phyloP scores from a whole-genome alignment of 129 eudicot species.

The Saussurea involucrata region DNA sequence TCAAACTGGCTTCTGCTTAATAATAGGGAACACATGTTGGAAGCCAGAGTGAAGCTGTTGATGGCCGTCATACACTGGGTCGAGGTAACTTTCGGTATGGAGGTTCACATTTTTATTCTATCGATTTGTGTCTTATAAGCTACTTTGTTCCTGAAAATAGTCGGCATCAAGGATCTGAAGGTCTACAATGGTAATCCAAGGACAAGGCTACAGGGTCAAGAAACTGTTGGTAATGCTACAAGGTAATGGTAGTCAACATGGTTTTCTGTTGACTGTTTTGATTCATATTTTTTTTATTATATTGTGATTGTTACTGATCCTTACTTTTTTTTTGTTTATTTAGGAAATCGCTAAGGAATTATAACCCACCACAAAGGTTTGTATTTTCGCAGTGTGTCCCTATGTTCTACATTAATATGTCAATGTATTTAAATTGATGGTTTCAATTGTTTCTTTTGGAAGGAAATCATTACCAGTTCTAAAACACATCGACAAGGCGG shows the following conservation, averaged over 20 bases:
- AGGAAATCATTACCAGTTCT: constrained; percentile 75
- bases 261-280: background rate
- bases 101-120: background rate
- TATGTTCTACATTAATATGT: constrained; percentile 17
- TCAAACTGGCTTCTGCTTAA: background rate
- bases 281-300: background rate
- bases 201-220: constrained; percentile 38
- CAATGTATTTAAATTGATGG: background rate
- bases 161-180: constrained; percentile 33
- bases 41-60: constrained; percentile 15
- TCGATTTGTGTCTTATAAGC: background rate
- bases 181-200: constrained; percentile 30
- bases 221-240: constrained; percentile 19
- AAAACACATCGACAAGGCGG: constrained; percentile 43
- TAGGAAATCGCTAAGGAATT: constrained; percentile 44
- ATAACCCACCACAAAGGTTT: constrained; percentile 69
- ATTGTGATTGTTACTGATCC: background rate
- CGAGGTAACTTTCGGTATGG: constrained; percentile 22
- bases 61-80: background rate
- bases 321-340: constrained; percentile 1
- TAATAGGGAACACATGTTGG: constrained; percentile 27
- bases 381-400: background rate
- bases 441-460: constrained; percentile 24
- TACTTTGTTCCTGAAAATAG: constrained; percentile 11
- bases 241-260: constrained; percentile 31